phyloP scores from a whole-genome alignment of 2,329 filamentous ascomycete genomes.

The Septoria petroselini region DNA sequence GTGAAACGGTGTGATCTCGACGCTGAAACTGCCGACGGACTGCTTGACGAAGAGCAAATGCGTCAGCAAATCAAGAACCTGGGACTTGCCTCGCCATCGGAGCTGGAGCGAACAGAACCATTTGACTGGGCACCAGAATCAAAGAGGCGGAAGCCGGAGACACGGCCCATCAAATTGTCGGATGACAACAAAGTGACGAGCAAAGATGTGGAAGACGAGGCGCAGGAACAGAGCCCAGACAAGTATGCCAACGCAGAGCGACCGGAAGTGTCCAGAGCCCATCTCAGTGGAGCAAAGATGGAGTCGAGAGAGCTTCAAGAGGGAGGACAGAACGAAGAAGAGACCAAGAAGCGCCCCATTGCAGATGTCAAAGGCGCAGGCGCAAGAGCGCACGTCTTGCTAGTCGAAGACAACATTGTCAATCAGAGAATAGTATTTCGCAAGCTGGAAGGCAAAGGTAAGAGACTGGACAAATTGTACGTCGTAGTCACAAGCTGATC shows the following conservation, averaged over 20 bases:
- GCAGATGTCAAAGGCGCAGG: slow-evolving; percentile 4
- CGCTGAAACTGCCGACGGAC: not conserved
- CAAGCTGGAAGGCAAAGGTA: slow-evolving; percentile 30
- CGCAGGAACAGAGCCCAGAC: slow-evolving; percentile 1
- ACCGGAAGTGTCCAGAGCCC: not conserved
- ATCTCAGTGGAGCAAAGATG: not conserved
- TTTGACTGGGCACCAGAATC: slow-evolving; percentile 16
- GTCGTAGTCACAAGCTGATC: not conserved
- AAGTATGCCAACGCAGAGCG: slow-evolving; percentile 8
- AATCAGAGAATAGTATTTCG: slow-evolving; percentile 36
- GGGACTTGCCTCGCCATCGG: slow-evolving; percentile 6
- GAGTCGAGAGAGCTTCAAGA: not conserved
- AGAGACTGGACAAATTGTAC: not conserved
- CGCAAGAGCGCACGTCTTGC: slow-evolving; percentile 24
- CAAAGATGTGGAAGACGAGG: not conserved
- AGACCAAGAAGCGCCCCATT: slow-evolving; percentile 2
- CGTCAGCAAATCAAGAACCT: slow-evolving; percentile 17
- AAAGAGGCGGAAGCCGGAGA: not conserved
- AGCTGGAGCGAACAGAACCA: slow-evolving; percentile 13
- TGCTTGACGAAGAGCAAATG: slow-evolving; percentile 13
- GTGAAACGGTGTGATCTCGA: slow-evolving; percentile 18
- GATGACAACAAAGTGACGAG: not conserved
- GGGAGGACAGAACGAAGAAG: not conserved
- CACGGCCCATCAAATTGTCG: not conserved
- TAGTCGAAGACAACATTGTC: slow-evolving; percentile 36